These are phyloP conservation scores for Xylariaceae sp. DNA, from an alignment of 2,329 filamentous ascomycete species.

Conservation along the genomic window DNA sequence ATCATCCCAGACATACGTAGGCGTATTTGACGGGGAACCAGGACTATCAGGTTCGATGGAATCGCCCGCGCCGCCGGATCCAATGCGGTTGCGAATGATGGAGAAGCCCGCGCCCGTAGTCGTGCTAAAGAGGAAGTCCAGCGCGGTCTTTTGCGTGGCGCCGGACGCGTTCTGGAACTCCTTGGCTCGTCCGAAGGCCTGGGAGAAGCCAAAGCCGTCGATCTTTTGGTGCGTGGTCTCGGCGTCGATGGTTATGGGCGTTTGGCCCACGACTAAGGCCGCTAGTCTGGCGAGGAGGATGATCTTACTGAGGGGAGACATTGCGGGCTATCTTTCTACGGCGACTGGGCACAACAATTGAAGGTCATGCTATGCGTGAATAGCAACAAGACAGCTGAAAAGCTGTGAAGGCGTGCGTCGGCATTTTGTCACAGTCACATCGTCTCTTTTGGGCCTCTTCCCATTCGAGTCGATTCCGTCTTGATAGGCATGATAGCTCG, in stretches of 20 bases:
- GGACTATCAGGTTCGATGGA: slow-evolving; percentile 41
- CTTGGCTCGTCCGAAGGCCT: slow-evolving; percentile 43
- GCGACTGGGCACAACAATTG: neutral
- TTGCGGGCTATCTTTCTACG: no score
- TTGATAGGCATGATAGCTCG: neutral
- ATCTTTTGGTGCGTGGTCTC: slow-evolving; percentile 33
- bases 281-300: slow-evolving; percentile 10
- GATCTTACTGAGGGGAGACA: slow-evolving; percentile 3
- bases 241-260: slow-evolving; percentile 28
- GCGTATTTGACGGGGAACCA: slow-evolving; percentile 37
- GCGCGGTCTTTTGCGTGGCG: slow-evolving; percentile 31
- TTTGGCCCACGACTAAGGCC: slow-evolving; percentile 17
- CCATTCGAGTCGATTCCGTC: neutral
- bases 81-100: slow-evolving; percentile 47
- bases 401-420: neutral
- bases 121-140: slow-evolving; percentile 43
- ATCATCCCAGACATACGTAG: slow-evolving; percentile 42
- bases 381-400: no score
- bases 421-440: neutral
- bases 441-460: neutral
- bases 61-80: slow-evolving; percentile 21
- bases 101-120: slow-evolving; percentile 44
- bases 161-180: slow-evolving; percentile 35
- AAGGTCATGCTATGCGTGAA: neutral
- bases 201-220: slow-evolving; percentile 45